Percentiles rank a stretch among this genome's conserved stretches.
phyloP scores from a whole-genome alignment of 202 grass and related monocot species.

The Tripidium arundinaceum region DNA sequence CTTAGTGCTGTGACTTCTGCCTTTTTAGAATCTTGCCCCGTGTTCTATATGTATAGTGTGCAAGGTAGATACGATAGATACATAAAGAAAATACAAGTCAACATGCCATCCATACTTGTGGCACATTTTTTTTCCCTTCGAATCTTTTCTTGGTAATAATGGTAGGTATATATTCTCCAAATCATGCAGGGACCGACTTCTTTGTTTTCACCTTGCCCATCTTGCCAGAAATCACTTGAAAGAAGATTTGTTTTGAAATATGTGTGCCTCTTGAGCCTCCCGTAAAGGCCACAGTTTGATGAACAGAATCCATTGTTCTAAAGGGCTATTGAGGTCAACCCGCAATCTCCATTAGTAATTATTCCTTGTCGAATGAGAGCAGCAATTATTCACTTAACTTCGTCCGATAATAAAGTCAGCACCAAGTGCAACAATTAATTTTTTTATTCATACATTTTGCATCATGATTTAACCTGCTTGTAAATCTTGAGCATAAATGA shows the following conservation, averaged over 20 bases:
- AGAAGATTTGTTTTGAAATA: background rate
- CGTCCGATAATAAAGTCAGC: slow-evolving; percentile 11
- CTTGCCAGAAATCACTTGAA: background rate
- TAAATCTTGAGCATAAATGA: background rate
- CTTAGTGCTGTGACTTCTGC: background rate
- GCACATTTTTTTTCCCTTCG: slow-evolving; percentile 15
- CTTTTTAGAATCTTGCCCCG: background rate
- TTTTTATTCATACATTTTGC: background rate
- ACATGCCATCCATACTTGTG: background rate
- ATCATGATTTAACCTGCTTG: background rate
- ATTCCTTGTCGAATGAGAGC: slow-evolving; percentile 32
- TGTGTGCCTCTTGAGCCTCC: slow-evolving; percentile 21
- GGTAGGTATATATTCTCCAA: slow-evolving; percentile 39
- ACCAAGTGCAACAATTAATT: background rate
- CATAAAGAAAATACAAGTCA: background rate
- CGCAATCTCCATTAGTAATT: background rate
- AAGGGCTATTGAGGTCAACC: background rate
- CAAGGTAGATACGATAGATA: background rate
- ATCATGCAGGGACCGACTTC: background rate
- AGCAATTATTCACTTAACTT: background rate
- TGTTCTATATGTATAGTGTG: background rate
- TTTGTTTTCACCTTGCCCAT: slow-evolving; percentile 13
- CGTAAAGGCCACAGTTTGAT: slow-evolving; percentile 18
- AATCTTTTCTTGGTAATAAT: slow-evolving; percentile 29
- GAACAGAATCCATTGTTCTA: slow-evolving; percentile 4